These are phyloP conservation scores for Fusarium sp. DNA, from an alignment of 2,329 filamentous ascomycete genomes.

Conservation along the genomic window DNA sequence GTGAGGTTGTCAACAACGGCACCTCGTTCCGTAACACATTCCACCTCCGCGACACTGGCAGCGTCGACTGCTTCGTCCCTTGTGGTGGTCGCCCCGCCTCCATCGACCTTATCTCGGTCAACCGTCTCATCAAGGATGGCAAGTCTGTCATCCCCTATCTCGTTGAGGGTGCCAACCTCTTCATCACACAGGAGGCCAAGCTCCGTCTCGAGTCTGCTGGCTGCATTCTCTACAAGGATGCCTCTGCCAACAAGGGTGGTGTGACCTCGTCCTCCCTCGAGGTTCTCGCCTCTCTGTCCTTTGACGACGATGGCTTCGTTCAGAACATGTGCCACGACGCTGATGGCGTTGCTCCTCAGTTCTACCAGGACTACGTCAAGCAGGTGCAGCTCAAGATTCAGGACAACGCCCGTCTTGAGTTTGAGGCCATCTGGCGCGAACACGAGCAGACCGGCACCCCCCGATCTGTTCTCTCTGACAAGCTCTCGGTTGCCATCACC, in stretches of 20 bases:
- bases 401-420: slow-evolving; percentile 91
- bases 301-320: slow-evolving; percentile 88
- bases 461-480: slow-evolving; percentile 89
- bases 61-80: slow-evolving; percentile 91
- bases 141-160: slow-evolving; percentile 92
- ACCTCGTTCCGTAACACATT: slow-evolving; percentile 98
- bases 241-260: slow-evolving; percentile 97
- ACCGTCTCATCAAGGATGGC: slow-evolving; percentile 87
- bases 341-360: slow-evolving; percentile 78
- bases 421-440: slow-evolving; percentile 98
- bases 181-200: slow-evolving; percentile 98
- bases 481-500: slow-evolving; percentile 92
- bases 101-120: slow-evolving; percentile 88
- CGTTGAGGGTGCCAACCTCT: slow-evolving; percentile 96
- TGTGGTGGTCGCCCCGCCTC: slow-evolving; percentile 97
- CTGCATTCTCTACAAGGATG: slow-evolving; percentile 95
- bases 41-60: slow-evolving; percentile 80
- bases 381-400: slow-evolving; percentile 91
- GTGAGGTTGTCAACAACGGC: slow-evolving; percentile 88
- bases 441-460: slow-evolving; percentile 81
- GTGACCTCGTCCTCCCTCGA: slow-evolving; percentile 97
- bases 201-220: slow-evolving; percentile 94
- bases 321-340: slow-evolving; percentile 91
- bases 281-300: slow-evolving; percentile 91
- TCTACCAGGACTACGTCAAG: slow-evolving; percentile 93